Evolutionary conservation across 2,329 filamentous ascomycete species (phyloP), one percentile per base, ranked within the genome.

Genomic region (Pleoardoris graminearum): DNA sequence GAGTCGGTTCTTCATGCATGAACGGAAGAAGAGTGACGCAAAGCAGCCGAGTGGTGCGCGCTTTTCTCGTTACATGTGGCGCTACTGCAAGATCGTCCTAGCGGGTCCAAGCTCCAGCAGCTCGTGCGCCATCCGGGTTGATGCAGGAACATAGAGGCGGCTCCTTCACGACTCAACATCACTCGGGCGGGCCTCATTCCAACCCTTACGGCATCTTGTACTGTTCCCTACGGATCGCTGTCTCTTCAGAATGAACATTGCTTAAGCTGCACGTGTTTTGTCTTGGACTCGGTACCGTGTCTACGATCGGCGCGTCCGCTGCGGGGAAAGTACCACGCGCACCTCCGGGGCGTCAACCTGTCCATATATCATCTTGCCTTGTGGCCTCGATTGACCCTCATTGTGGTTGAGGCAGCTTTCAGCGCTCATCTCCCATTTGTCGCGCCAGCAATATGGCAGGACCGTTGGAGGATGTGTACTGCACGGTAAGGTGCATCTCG

Each of bases 381-480:
- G 27, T 32, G 33, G 30, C 45, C 48, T 42, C 44, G 25, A n/a
- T 33, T 38, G 30, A 16, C 44, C 23, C 17, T 50, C 43, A 22
- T 29, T 12, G 27, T 23, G 2, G 3, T 32, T 32, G 41, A 33
- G 37, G 36, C 17, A 38, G 12, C 38, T 46, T 33, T 27, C 36
- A 11, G 19, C 35, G 23, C 22, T 47, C 19, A 21, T 38, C 33
- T 51, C 43, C 48, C 45, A 41, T 33, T 29, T 44, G 29, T 14
- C 50, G 36, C 36, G 27, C 29, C 23, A 41, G 37, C 53, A 60
- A 37, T 25, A 75, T 75, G 73, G 69, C 71, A 57, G 61, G 55
- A 36, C 60, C 60, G 32, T 71, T 74, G 56, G 81, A 83, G 70
- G 82, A 85, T 74, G 84, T 85, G 50, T 88, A 88, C 72, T 85